Base-by-base conservation (phyloP, 2,329 filamentous ascomycete species). In the Verticillium alfalfae region DNA sequence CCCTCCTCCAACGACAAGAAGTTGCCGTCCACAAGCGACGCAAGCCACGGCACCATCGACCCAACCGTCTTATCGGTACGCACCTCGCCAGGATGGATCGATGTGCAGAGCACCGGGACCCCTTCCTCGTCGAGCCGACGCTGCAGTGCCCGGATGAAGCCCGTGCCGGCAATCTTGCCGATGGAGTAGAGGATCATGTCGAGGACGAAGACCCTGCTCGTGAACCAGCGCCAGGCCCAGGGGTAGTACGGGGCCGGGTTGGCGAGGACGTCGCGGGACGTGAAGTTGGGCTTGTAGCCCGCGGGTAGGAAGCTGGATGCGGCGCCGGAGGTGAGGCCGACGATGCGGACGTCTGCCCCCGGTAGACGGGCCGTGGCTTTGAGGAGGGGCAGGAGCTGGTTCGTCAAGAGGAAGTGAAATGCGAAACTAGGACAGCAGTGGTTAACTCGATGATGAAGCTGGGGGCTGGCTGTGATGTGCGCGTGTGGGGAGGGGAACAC, bases 331-430 rank as follows among this genome's bases (percentile, higher is more conserved):
- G 59, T 45, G 16, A 70, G 18, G 2, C 57, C 69, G 39, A 71
- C 45, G 8, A 71, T 39, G 5, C 69, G 64, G 22, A 71, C 69
- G 34, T 71, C 69, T 7, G 69, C 55, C 3, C 34, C 55, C 2
- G 59, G 49, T 3, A 61, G 26, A 5, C 9, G 2, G 0, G 64
- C 59, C 1, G 70, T 66, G 2, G 58, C 62, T 16, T 68, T 67
- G 1, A 73, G 64, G 3, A 70, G 63, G 0, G 71, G 70, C 2
- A 74, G 61, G 1, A 72, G 37, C 34, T 64, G 62, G 12, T 70
- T 68, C 0, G 65, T 68, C 38, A 72, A 56, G 4, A 67, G 26
- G 34, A 69, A 71, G 8, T 66, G 68, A 0, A 69, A 69, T 8
- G 70, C 41, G 34, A 67, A 61, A 31, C 70, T 71, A 26, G 26